A percentile compares a stretch with the other conserved stretches of the same genome.
phyloP scores from a whole-genome alignment of 345 rosid genomes.

The Salix exigua region DNA sequence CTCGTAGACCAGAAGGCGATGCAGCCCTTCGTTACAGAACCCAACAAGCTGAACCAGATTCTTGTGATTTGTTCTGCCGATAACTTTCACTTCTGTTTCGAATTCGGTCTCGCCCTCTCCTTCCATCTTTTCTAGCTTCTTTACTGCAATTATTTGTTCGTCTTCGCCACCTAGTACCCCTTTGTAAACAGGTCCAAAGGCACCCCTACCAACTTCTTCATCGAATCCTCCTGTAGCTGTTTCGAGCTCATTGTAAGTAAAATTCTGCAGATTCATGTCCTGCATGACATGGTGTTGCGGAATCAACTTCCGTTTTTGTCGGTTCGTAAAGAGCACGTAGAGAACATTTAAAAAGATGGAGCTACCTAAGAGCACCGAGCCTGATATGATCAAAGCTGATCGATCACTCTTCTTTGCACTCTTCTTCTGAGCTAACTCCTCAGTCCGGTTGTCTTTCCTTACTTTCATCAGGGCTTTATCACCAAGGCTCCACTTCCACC shows the following conservation, averaged over 20 bases:
- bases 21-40: constrained; percentile 26
- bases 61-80: constrained; percentile 37
- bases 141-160: constrained; percentile 28
- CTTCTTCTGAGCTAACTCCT: too few relatives aligned
- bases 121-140: constrained; percentile 20
- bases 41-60: constrained; percentile 39
- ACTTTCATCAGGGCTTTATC: constrained; percentile 41
- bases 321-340: background rate
- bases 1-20: constrained; percentile 33
- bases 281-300: too few relatives aligned
- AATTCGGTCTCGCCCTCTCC: constrained; percentile 28
- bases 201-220: constrained; percentile 37
- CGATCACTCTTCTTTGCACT: background rate
- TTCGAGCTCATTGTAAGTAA: too few relatives aligned
- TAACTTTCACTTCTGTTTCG: constrained; percentile 18
- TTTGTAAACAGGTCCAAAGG: constrained; percentile 30
- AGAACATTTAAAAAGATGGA: constrained; percentile 17
- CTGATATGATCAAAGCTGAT: constrained; percentile 1
- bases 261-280: too few relatives aligned
- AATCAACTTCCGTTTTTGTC: too few relatives aligned
- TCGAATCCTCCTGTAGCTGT: constrained; percentile 12
- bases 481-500: background rate
- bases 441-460: constrained; percentile 19
- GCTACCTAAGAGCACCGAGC: constrained; percentile 18
- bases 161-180: background rate